Conservation (phyloP, 1,284 basidiomycete species). For the Ceratobasidium theobromae region DNA sequence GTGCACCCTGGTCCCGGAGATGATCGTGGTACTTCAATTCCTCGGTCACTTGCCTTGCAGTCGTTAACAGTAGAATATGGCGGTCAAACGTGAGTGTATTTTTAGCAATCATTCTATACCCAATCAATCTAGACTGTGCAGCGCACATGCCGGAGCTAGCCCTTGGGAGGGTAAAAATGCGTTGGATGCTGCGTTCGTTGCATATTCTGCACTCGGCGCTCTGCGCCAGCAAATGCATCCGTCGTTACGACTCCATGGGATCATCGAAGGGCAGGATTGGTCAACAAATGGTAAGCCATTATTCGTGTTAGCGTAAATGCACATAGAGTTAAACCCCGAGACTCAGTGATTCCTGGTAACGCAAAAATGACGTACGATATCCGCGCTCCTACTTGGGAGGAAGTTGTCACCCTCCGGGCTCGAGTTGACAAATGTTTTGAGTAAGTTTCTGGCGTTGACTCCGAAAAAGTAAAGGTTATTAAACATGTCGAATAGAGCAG, state of each 20-base stretch:
- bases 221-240: constrained; percentile 64
- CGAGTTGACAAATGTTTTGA: constrained; percentile 64
- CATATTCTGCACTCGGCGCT: constrained; percentile 72
- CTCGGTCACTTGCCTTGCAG: constrained; percentile 62
- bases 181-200: constrained; percentile 80
- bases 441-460: constrained; percentile 45
- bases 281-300: constrained; percentile 57
- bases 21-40: constrained; percentile 51
- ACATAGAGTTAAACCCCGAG: constrained; percentile 9
- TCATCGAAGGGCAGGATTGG: constrained; percentile 63
- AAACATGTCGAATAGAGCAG: constrained; percentile 53
- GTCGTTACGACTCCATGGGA: constrained; percentile 63
- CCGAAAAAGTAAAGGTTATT: constrained; percentile 1
- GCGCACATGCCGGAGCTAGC: constrained; percentile 70
- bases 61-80: constrained; percentile 64
- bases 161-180: constrained; percentile 87
- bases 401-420: constrained; percentile 53
- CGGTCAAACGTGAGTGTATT: constrained; percentile 58
- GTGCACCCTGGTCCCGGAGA: constrained; percentile 64
- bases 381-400: constrained; percentile 61
- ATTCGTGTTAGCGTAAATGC: constrained; percentile 1
- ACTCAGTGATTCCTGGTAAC: constrained; percentile 76
- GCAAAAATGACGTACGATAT: constrained; percentile 67
- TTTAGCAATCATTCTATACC: constrained; percentile 18
- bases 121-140: constrained; percentile 40